Conservation (phyloP, 2,329 filamentous ascomycete genomes). For the Sclerotinia trifoliorum region DNA sequence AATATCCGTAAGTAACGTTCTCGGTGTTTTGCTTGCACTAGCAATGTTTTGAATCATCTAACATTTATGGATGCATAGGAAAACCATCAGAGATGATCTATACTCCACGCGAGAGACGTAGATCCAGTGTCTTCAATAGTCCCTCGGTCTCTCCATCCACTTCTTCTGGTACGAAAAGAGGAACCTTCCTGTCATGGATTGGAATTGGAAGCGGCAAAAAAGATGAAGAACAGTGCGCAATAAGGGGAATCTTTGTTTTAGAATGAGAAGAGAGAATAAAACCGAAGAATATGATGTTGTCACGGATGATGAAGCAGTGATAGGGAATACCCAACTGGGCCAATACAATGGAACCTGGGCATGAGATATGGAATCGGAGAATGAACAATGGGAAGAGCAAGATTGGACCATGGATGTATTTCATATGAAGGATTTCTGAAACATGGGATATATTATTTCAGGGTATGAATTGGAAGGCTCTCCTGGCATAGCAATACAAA, state of each 20-base stretch:
- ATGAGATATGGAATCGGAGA: neutral
- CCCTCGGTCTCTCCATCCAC: conserved; percentile 22
- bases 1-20: conserved; percentile 36
- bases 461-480: neutral
- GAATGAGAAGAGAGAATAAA: neutral
- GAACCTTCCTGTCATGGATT: conserved; percentile 10
- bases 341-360: neutral
- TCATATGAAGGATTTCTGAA: neutral
- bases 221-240: neutral
- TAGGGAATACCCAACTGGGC: neutral
- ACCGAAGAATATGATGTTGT: neutral
- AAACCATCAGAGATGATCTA: conserved; percentile 38
- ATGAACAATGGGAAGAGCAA: neutral
- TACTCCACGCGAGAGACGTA: conserved; percentile 25
- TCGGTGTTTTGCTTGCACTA: neutral
- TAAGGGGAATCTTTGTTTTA: neutral
- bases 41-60: neutral
- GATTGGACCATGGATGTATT: neutral
- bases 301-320: neutral
- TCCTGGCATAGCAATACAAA: neutral
- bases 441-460: neutral
- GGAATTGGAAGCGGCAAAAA: neutral
- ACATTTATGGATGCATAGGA: conserved; percentile 26
- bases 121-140: conserved; percentile 31
- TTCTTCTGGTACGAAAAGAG: conserved; percentile 29